phyloP scores from a whole-genome alignment of 2,329 filamentous ascomycete species.

The Monilinia fructicola region DNA sequence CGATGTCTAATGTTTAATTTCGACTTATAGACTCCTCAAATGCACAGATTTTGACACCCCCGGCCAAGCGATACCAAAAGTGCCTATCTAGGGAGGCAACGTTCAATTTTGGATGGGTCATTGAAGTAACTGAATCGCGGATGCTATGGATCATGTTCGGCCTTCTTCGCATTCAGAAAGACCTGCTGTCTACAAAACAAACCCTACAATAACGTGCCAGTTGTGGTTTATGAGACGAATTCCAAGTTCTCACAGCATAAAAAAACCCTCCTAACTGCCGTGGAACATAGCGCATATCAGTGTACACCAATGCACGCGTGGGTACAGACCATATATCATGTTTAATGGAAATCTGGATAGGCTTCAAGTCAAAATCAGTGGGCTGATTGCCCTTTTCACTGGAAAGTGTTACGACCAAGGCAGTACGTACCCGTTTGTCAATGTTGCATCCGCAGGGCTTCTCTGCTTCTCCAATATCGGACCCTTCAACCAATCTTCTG shows the following conservation, averaged over 20 bases:
- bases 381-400: conserved; percentile 1
- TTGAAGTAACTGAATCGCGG: not conserved
- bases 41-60: not conserved
- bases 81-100: not conserved
- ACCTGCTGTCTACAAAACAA: not conserved
- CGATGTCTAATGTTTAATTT: not conserved
- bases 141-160: not conserved
- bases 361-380: not conserved
- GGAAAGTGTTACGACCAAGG: conserved; percentile 2
- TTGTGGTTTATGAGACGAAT: not conserved
- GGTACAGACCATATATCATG: conserved; percentile 17
- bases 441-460: conserved; percentile 23
- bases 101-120: not conserved
- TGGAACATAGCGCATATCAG: conserved; percentile 8
- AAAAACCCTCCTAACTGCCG: conserved; percentile 9
- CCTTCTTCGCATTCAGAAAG: not conserved
- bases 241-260: conserved; percentile 7
- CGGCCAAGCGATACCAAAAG: no score
- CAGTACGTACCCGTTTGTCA: conserved; percentile 24
- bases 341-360: conserved; percentile 9
- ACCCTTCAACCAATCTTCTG: not conserved
- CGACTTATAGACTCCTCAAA: not conserved
- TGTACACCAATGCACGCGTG: conserved; percentile 13
- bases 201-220: conserved; percentile 14
- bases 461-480: not conserved